A percentile compares a stretch with the other conserved stretches of the same genome.
Evolutionary conservation across 257 asterid genomes (phyloP).

Genomic region (Solanum piurae): DNA sequence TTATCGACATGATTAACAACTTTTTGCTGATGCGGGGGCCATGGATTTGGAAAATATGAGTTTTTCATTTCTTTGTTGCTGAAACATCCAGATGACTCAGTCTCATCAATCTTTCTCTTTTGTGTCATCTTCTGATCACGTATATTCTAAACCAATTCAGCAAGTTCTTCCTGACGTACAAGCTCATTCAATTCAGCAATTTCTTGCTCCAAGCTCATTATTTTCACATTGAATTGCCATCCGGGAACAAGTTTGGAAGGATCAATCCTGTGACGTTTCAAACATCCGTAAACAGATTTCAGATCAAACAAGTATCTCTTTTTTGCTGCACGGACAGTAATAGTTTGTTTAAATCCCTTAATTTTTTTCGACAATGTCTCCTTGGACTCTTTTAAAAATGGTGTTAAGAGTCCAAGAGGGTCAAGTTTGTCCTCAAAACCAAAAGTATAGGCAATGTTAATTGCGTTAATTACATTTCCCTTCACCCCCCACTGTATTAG

Average conservation of each 20-base stretch:
- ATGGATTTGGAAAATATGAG: constrained; percentile 20
- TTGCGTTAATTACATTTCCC: constrained; percentile 58
- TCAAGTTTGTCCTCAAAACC: constrained; percentile 48
- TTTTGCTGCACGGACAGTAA: constrained; percentile 31
- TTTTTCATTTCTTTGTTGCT: constrained; percentile 44
- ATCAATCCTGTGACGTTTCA: constrained; percentile 49
- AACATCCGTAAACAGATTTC: constrained; percentile 42
- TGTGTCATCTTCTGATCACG: not conserved
- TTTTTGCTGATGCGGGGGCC: constrained; percentile 21
- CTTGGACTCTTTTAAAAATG: constrained; percentile 40
- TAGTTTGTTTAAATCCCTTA: constrained; percentile 27
- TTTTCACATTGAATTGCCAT: constrained; percentile 55
- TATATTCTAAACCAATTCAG: not conserved
- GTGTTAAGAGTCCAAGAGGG: constrained; percentile 35
- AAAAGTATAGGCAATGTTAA: constrained; percentile 46
- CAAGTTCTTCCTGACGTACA: constrained; percentile 13
- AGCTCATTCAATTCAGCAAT: constrained; percentile 9
- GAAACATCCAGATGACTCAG: constrained; percentile 9
- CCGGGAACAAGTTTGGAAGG: constrained; percentile 45
- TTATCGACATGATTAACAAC: not conserved
- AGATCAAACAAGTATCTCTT: constrained; percentile 26
- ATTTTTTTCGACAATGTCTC: constrained; percentile 29
- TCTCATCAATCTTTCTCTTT: constrained; percentile 49
- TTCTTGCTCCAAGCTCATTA: constrained; percentile 42
- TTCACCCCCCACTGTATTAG: constrained; percentile 41